Evolutionary conservation across 2,329 filamentous ascomycete genomes (phyloP).

Genomic region (Alternaria brassicicola): DNA sequence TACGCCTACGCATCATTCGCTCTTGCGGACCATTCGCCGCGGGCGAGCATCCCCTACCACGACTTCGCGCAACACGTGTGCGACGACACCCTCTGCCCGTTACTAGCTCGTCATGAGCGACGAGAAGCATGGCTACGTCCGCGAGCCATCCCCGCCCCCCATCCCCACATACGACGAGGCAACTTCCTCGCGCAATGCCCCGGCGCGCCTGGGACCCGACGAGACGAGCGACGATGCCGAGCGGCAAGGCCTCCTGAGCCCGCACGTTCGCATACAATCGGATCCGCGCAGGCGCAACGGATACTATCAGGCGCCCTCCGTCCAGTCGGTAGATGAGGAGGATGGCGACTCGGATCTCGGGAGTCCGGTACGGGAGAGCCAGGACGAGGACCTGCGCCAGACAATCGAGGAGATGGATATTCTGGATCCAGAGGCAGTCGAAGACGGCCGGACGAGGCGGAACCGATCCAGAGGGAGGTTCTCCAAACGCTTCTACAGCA

Average conservation of each 20-base stretch:
- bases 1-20: slow-evolving; percentile 2
- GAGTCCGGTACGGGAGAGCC: slow-evolving; percentile 61
- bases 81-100: slow-evolving; percentile 21
- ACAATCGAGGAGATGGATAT: slow-evolving; percentile 77
- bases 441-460: slow-evolving; percentile 37
- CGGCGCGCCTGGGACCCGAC: slow-evolving; percentile 60
- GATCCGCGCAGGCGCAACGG: slow-evolving; percentile 46
- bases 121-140: slow-evolving; percentile 50
- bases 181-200: slow-evolving; percentile 60
- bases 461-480: slow-evolving; percentile 49
- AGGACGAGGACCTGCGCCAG: slow-evolving; percentile 66
- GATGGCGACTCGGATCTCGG: slow-evolving; percentile 58
- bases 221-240: slow-evolving; percentile 74
- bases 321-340: slow-evolving; percentile 79
- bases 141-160: slow-evolving; percentile 61
- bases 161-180: slow-evolving; percentile 88
- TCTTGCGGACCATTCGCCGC: slow-evolving; percentile 15
- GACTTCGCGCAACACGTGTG: slow-evolving; percentile 3
- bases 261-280: slow-evolving; percentile 47
- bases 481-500: slow-evolving; percentile 62
- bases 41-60: slow-evolving; percentile 15
- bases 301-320: slow-evolving; percentile 77
- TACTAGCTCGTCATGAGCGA: slow-evolving; percentile 41
- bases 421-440: slow-evolving; percentile 45
- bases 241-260: slow-evolving; percentile 74